Base-by-base conservation (phyloP, 768 basidiomycete species). In the Boletus pseudo-olivaceus region DNA sequence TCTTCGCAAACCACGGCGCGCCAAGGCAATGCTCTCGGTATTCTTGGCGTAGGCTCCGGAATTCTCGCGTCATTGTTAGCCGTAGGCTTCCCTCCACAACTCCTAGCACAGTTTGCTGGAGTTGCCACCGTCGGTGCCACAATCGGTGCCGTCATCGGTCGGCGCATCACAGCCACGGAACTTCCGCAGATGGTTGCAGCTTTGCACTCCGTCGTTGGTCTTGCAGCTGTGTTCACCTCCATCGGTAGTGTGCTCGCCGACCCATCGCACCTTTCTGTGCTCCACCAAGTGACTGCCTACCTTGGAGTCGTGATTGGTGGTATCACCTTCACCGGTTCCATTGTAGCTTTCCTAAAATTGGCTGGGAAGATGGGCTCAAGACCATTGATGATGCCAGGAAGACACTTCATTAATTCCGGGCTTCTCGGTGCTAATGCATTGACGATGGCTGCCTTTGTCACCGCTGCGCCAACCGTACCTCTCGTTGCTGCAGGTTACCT, bases 311-410 rank as follows among this genome's bases (percentile, higher is more conserved):
- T 91, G 49, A 91, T 93, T 65, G 90, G 88, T 72, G 92, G 92
- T 54, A 77, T 94, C 49, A 93, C 92, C 0, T 94, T 94, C 64
- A 93, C 92, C 4, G 91, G 91, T 27, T 93, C 91, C 1, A 83
- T 94, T 40, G 88, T 94, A 15, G 92, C 92, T 5, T 94, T 92
- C 79, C 71, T 94, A 43, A 94, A 94, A 67, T 77, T 94, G 35
- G 89, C 90, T 7, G 91, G 88, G 8, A 82, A 80, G 53, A 90
- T 93, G 82, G 77, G 87, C 5, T 89, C 88, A 40, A 82, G 78
- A 57, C 85, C 92, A 1, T 71, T 92, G 20, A 73, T 76, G 23
- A 75, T 94, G 41, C 90, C 90, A 5, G 90, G 81, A 39, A 84
- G 88, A 60, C 92, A 94, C 63, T 56, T 92, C 9, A 75, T 92